Evolutionary conservation across 1,139 yeast genomes (phyloP), one percentile per base, ranked within the genome.

Genomic region (Taphrina populina): DNA sequence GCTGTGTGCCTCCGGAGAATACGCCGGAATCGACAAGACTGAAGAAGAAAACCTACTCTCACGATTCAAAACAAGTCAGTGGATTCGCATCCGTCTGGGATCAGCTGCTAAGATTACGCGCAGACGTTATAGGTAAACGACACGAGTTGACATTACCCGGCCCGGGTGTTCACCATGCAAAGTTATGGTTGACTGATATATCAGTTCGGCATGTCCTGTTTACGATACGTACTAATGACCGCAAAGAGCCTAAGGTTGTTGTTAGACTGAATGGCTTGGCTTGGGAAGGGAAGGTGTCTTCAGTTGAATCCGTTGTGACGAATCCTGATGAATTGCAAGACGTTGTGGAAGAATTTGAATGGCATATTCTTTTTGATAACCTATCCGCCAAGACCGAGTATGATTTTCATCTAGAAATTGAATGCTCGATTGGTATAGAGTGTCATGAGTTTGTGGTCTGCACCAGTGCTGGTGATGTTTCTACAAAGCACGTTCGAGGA

Each of bases 371-470:
- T 20, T 39, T 39, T 7, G 54, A 49, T 23, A 49, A 39, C 23
- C 39, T 49, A 5, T 49, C 54, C 5, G 44, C 54, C 23, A 49
- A 49, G 20, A 49, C 54, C 10, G 54, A 49, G 20, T 39, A 49
- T 26, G 54, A 49, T 13, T 29, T 49, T 23, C 13, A 29, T 13
- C 23, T 49, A 2, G 33, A 30, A 5, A 39, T 29, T 10, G 40
- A 23, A 11, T 26, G 23, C n/a, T 5, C 2, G 3, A 5, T 8
- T 6, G 24, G 24, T 20, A 15, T 40, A 23, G 32, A 26, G 8
- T 32, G 27, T 17, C 27, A 39, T 23, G 32, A 21, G 23, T 49
- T 39, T 39, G 46, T 46, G 8, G 24, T 49, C 4, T 49, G 54
- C 19, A 49, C 54, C 20, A n/a, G 26, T 19, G 34, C 54, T 4